These are phyloP conservation scores for Fusarium chuoi DNA, from an alignment of 2,329 filamentous ascomycete species.

Conservation along the genomic window DNA sequence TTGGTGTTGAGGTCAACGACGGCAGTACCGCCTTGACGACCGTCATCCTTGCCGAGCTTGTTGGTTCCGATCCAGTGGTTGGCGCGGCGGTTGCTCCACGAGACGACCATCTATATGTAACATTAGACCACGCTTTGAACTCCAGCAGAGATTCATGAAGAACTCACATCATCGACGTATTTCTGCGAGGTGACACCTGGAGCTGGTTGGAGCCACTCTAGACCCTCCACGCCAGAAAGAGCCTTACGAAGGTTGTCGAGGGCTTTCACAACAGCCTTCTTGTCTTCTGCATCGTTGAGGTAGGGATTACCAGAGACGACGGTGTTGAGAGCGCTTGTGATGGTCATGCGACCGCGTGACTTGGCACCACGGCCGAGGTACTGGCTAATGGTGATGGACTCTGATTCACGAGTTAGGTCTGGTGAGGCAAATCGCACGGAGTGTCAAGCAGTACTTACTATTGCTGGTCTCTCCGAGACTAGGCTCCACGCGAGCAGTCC, in stretches of 20 bases:
- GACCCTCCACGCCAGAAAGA: conserved; percentile 2
- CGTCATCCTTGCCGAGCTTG: conserved; percentile 12
- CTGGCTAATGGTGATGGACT: conserved; percentile 16
- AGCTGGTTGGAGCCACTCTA: conserved; percentile 12
- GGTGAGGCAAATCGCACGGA: fast-evolving
- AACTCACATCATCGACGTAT: conserved; percentile 13
- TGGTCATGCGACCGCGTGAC: conserved; percentile 12
- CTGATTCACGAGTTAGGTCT: not conserved
- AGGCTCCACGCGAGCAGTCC: conserved; percentile 11
- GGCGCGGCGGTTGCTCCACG: conserved; percentile 14
- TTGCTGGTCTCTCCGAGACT: conserved; percentile 5
- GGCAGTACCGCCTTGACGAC: conserved; percentile 3
- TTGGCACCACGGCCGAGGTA: conserved; percentile 16
- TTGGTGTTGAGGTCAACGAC: conserved; percentile 20
- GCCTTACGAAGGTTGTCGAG: conserved; percentile 11
- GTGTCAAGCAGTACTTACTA: not conserved
- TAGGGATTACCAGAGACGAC: conserved; percentile 10
- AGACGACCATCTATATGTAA: not conserved
- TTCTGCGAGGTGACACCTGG: conserved; percentile 1
- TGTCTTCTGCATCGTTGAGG: conserved; percentile 11
- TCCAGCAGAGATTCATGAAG: not conserved
- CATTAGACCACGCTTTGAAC: not conserved
- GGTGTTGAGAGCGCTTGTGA: conserved; percentile 16
- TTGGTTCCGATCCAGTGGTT: conserved; percentile 22
- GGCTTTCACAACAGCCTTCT: conserved; percentile 11